Evolutionary conservation across 2,329 filamentous ascomycete genomes (phyloP), one percentile per base, ranked within the genome.

Genomic region (Hymenoscyphus salicellus): DNA sequence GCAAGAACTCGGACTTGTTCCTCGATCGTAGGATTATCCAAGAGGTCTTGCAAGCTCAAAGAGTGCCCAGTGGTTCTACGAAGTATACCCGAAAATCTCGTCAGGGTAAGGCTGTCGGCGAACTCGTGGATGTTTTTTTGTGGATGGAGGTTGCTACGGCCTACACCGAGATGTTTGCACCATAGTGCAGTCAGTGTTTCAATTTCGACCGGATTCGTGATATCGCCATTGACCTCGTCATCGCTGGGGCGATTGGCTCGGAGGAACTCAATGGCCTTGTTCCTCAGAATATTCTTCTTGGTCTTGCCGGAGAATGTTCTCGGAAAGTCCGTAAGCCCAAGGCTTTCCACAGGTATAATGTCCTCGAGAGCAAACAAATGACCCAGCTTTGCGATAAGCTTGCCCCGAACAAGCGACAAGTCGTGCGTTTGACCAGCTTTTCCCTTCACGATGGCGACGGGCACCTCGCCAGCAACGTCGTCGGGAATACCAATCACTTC

Each of bases 241-340:
- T n/a, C 26, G 20, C 61, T 59, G 16, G 20, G 28, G 11, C 7
- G 63, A 11, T n/a, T 58, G 7, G 6, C 17, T 36, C 32, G 14
- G 28, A 58, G 32, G 33, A 36, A n/a, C 28, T 36, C 55, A n/a
- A 30, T 56, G 20, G 49, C 41, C n/a, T 60, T 75, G 7, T 75
- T 28, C 20, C 55, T 56, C 71, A 97, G 76, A 79, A 89, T 93
- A 75, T 89, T 96, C 79, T 97, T 97, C 79, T 96, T 91, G 62
- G 97, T 92, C 84, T 97, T 98, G n/a, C 93, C 93, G 75, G 92
- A 96, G 6, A 92, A 89, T 38, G 94, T 98, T 83, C 96, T 96
- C 26, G 93, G 93, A 74, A 90, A 95, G 20, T 86, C 84, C 0
- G 89, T 83, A 0, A 90, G 82, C 83, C 90, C 96, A 74, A 96